phyloP scores from a whole-genome alignment of 768 basidiomycete genomes.

The Leccinum pellstonianum region DNA sequence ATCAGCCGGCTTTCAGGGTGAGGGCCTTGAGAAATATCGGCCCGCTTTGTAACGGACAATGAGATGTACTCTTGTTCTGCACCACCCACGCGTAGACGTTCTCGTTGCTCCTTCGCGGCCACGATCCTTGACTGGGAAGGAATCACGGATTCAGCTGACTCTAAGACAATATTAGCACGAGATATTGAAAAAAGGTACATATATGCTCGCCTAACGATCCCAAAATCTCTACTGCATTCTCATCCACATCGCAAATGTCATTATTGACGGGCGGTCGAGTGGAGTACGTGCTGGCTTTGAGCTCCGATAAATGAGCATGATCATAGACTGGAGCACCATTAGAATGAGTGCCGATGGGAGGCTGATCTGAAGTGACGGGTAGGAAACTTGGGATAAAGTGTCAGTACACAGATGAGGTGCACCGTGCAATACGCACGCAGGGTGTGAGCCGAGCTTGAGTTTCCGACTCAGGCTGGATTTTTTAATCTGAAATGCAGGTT shows the following conservation, averaged over 20 bases:
- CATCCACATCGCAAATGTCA: conserved; percentile 46
- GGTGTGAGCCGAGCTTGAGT: conserved; percentile 53
- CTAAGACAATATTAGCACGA: conserved; percentile 21
- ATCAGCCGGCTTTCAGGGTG: conserved; percentile 82
- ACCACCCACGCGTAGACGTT: conserved; percentile 55
- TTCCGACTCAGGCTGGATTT: conserved; percentile 77
- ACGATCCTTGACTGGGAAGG: conserved; percentile 71
- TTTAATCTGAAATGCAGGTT: conserved; percentile 73
- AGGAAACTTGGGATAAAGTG: conserved; percentile 32
- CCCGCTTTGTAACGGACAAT: conserved; percentile 59
- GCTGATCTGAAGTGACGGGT: conserved; percentile 52
- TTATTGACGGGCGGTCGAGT: conserved; percentile 44
- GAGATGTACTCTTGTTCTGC: conserved; percentile 75
- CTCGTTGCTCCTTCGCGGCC: conserved; percentile 74
- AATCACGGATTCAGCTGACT: conserved; percentile 47
- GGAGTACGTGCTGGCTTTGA: conserved; percentile 74
- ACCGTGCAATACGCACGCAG: conserved; percentile 39
- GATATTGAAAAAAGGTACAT: background rate
- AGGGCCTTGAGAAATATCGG: conserved; percentile 61
- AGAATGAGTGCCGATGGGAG: conserved; percentile 44
- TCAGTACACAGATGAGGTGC: conserved; percentile 6
- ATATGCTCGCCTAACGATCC: conserved; percentile 33
- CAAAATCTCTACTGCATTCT: conserved; percentile 34
- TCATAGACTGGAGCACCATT: conserved; percentile 65
- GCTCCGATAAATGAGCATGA: conserved; percentile 67